Base-by-base conservation (phyloP, 345 rosid species). In the Ailanthus altissimus region DNA sequence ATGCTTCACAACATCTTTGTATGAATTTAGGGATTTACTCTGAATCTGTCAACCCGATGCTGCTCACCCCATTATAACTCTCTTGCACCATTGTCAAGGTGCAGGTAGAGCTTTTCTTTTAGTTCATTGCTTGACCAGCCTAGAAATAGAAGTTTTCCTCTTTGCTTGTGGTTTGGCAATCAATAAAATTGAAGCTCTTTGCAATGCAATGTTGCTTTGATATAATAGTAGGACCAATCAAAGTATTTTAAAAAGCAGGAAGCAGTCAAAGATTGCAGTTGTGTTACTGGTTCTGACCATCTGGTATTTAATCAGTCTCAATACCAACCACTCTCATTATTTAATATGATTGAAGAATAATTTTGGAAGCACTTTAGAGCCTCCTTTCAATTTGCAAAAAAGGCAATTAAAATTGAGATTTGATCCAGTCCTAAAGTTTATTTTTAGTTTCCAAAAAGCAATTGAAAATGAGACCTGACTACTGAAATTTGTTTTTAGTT, bases 191-290 rank as follows among this genome's bases (percentile, higher is more conserved):
- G 57, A 20, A 49, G 32, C 12, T 50, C 20, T 21, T 20, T 53
- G 46, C 45, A 46, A 67, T 38, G 47, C 28, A 73, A 45, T 73
- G 25, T 25, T 68, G 54, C 14, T 43, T 69, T 73, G 47, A 61
- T 67, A 58, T 28, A 23, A 23, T 63, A 25, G 76, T 62, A 56
- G 11, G 66, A 49, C n/a, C 68, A 18, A 70, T 43, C 16, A 58
- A 61, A 45, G 38, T 40, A 60, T 64, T 32, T 67, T 36, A 53
- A 63, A 71, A 72, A 49, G n/a, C 26, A 20, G 50, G 84, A 54
- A 81, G 40, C 62, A 28, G 78, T 81, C 84, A 78, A 72, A 57
- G 16, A 13, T 23, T 50, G 67, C 54, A 51, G 60, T 58, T 81
- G 57, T 12, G 45, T 65, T 74, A 66, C 50, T 53, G 23, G 43